These are phyloP conservation scores for Sisymbrium irio DNA, from an alignment of 345 rosid genomes.

Conservation along the genomic window DNA sequence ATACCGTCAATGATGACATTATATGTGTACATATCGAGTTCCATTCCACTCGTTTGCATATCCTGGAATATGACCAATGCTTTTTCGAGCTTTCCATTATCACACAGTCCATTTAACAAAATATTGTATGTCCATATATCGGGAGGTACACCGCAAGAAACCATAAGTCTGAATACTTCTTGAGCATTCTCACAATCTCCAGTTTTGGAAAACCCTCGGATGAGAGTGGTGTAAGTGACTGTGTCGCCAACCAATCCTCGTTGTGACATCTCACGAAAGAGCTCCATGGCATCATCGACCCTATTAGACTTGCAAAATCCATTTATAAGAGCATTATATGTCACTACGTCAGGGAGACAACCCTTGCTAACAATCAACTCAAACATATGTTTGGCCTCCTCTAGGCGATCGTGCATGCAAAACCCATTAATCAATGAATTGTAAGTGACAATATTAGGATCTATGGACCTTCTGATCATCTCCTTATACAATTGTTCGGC, in stretches of 20 bases:
- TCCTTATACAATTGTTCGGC: no score
- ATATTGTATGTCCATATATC: not conserved
- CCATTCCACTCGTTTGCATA: not conserved
- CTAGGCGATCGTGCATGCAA: not conserved
- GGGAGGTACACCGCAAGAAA: not conserved
- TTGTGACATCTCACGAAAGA: constrained; percentile 10
- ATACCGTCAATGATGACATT: not conserved
- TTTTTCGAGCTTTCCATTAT: not conserved
- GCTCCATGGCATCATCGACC: constrained; percentile 25
- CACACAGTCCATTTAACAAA: not conserved
- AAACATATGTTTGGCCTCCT: constrained; percentile 6
- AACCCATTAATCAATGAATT: no score
- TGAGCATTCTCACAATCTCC: not conserved
- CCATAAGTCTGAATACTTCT: not conserved
- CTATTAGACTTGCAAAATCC: constrained; percentile 21
- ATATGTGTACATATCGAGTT: not conserved
- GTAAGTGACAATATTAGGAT: no score
- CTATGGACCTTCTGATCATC: no score
- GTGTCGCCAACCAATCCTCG: constrained; percentile 12
- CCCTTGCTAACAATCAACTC: not conserved
- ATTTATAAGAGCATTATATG: constrained; percentile 24
- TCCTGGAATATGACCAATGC: not conserved
- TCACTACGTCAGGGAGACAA: constrained; percentile 4
- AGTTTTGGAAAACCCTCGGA: constrained; percentile 13
- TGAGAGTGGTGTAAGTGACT: constrained; percentile 29